These are phyloP conservation scores for Sporobolomyces roseus DNA, from an alignment of 768 basidiomycete species.

Conservation along the genomic window DNA sequence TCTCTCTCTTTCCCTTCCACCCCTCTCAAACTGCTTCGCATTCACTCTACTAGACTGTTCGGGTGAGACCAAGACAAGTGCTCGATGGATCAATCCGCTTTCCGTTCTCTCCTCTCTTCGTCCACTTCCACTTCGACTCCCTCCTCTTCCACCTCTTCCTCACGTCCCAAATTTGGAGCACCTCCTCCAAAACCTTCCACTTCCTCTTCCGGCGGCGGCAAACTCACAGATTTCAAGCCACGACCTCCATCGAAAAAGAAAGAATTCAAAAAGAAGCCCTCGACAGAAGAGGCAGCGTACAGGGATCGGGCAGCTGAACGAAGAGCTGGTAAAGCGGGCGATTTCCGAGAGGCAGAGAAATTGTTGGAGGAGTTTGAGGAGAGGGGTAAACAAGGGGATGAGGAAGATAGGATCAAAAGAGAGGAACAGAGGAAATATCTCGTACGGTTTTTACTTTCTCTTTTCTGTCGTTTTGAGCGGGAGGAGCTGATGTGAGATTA, in stretches of 20 bases:
- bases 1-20: background rate
- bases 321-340: conserved; percentile 62
- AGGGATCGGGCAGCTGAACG: conserved; percentile 74
- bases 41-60: no score
- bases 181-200: conserved; percentile 3
- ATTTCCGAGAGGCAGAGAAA: conserved; percentile 61
- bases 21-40: no score
- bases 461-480: background rate
- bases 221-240: conserved; percentile 65
- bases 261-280: conserved; percentile 10
- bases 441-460: conserved; percentile 3
- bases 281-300: conserved; percentile 53
- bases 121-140: background rate
- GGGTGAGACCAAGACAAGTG: no score
- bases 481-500: background rate
- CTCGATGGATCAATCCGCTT: conserved; percentile 3
- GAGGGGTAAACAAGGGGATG: no score
- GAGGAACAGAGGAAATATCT: conserved; percentile 38
- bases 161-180: conserved; percentile 6
- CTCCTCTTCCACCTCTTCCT: no score
- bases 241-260: conserved; percentile 47
- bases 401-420: no score
- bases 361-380: conserved; percentile 38
- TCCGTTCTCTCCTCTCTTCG: background rate
- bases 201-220: background rate